Evolutionary conservation across 179 eudicot genomes (phyloP), one percentile per base, ranked within the genome.

Genomic region (Silene noctiflora): DNA sequence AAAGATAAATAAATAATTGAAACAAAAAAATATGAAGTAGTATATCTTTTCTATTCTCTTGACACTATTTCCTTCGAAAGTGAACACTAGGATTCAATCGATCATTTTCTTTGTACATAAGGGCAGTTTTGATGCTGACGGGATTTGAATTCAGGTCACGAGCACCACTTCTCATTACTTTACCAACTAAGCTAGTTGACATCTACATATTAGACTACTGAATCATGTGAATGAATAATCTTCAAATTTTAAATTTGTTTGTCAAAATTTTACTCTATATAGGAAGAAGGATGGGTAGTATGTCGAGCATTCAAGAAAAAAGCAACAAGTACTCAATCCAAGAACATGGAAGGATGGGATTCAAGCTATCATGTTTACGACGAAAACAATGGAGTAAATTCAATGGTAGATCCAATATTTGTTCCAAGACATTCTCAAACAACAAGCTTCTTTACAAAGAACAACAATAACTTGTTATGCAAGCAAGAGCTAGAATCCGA

Each of bases 281-380:
- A 94, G 98, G 98, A 94, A 85, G 98, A 94, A 86, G 98, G 97
- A 27, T 94, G 98, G 98, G 98, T 92, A 51, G 98, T 94, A 21
- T 94, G 98, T 62, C 85, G 98, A 83, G 98, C 96, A 78, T 94
- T 94, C 86, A 94, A 87, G 90, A 94, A 94, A 87, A 88, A 94
- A 91, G 81, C 82, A 77, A 51, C 86, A 13, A 84, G 85, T 6
- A 70, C 77, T 13, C 96, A 90, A 83, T 78, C 89, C 8, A 91
- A 88, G 82, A 83, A 53, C 82, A 85, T 77, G 19, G 85, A 85
- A 39, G 74, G 81, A 0, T 90, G 96, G 93, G 91, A 89, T 71
- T 82, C 94, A 0, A 73, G 85, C 78, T 88, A 79, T 79, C 82
- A 80, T 27, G 87, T 82, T 24, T 88, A 90, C 6, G 74, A 77